Base-by-base conservation (phyloP, 306 rosid genomes). In the Fragaria iinumae region DNA sequence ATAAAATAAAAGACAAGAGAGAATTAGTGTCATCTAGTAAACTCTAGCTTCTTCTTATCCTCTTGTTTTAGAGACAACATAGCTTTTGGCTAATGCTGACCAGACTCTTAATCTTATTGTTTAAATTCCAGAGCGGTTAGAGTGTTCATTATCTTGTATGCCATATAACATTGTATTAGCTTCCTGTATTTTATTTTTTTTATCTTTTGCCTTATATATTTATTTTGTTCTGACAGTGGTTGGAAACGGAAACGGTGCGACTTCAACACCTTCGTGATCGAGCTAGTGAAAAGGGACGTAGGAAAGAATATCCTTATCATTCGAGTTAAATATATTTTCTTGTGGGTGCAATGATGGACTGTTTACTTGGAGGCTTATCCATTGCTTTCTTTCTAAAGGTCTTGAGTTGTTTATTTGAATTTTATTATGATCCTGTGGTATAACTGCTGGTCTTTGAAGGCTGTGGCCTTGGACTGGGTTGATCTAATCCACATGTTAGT, bases 201-300 rank as follows among this genome's bases (percentile, higher is more conserved):
- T 29, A 14, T 75, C 34, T 84, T 73, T 71, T 78, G 50, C 29
- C 48, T 66, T 71, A 56, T 78, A 49, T 36, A 63, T 36, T 76
- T 76, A 3, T 16, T 56, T 36, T 64, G 72, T 79, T 79, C 76
- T 76, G 6, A 56, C 93, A 96, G 99, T 96, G 98, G 98, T 76
- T 96, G 56, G 99, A 96, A 84, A 80, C 97, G 5, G 99, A 96
- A 89, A 87, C 78, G 38, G 87, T 93, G 60, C 88, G 99, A 84
- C 90, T 96, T 67, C 87, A 90, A 79, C 99, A 96, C 85, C 99
- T 96, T 81, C 91, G 99, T 77, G 99, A 96, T 83, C 94, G 99
- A 87, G 99, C 99, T 70, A 96, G 99, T 85, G 99, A 96, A 80
- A 91, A 83, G 77, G 99, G 99, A 55, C 93, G 90, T 21, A 82